These are phyloP conservation scores for Scheffersomyces stambukii DNA, from an alignment of 1,139 yeast genomes.

Conservation along the genomic window DNA sequence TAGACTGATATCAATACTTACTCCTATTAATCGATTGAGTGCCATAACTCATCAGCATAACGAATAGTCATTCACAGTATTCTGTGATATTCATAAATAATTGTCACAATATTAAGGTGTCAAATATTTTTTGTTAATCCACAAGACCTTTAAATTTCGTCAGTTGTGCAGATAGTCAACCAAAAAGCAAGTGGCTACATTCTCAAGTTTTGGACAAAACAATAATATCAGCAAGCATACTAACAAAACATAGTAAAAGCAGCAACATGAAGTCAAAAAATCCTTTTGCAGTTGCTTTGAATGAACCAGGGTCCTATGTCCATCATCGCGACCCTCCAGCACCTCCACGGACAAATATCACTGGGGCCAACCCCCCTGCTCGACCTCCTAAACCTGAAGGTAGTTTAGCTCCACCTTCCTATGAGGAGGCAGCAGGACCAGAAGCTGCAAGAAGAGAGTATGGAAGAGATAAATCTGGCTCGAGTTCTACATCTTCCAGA, in stretches of 20 bases:
- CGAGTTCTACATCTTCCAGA: conserved; percentile 1
- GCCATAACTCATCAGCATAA: too few species aligned
- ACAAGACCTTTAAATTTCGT: too few species aligned
- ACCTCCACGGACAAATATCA: conserved; percentile 8
- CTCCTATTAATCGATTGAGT: too few species aligned
- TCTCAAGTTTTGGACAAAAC: too few species aligned
- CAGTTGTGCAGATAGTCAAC: too few species aligned
- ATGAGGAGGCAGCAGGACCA: conserved; percentile 65
- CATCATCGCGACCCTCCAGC: conserved; percentile 35
- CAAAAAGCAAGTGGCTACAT: too few species aligned
- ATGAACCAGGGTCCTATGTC: conserved; percentile 32
- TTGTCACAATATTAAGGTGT: too few species aligned
- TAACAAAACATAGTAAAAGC: conserved; percentile 14
- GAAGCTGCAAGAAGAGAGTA: conserved; percentile 39
- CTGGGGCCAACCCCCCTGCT: conserved; percentile 20
- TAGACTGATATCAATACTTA: too few species aligned
- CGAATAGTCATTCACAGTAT: not conserved
- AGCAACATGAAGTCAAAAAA: conserved; percentile 50
- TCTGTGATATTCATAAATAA: not conserved
- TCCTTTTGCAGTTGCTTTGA: conserved; percentile 51
- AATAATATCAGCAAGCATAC: conserved; percentile 14
- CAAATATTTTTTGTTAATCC: too few species aligned
- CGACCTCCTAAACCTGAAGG: conserved; percentile 26
- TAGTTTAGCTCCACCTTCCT: conserved; percentile 49
- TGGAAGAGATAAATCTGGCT: conserved; percentile 47